Conservation (phyloP, 768 basidiomycete species). For the Termitomyces sp. region DNA sequence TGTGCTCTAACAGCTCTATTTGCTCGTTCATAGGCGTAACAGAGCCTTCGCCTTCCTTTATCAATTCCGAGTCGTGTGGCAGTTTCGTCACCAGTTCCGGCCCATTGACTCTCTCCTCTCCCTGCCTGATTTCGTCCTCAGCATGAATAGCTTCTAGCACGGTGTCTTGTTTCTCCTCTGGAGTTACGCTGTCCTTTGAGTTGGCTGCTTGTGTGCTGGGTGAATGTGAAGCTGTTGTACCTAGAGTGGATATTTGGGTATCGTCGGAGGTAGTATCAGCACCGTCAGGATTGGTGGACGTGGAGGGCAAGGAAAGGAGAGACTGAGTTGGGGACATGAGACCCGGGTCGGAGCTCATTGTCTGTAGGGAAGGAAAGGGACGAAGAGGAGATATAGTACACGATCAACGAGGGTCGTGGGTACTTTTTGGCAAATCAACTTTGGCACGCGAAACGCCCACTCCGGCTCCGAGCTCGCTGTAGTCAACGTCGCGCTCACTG, state of each 20-base stretch:
- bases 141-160: neutral
- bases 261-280: constrained; percentile 18
- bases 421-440: constrained; percentile 26
- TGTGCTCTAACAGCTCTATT: constrained; percentile 43
- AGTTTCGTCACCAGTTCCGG: constrained; percentile 12
- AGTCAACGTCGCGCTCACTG: constrained; percentile 4
- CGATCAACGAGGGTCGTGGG: constrained; percentile 32
- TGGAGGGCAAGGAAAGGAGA: constrained; percentile 23
- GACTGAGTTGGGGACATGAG: constrained; percentile 21
- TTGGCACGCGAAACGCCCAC: constrained; percentile 6
- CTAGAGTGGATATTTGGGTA: constrained; percentile 13
- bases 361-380: constrained; percentile 25
- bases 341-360: constrained; percentile 40
- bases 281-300: constrained; percentile 23
- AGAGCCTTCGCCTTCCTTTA: constrained; percentile 30
- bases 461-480: neutral
- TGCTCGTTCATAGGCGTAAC: constrained; percentile 32
- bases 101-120: constrained; percentile 11
- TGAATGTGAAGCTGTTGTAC: constrained; percentile 9
- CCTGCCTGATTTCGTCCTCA: neutral
- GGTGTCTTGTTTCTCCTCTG: neutral
- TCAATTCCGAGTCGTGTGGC: constrained; percentile 16
- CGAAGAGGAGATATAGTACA: constrained; percentile 19
- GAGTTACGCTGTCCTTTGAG: constrained; percentile 2
- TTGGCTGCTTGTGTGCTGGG: constrained; percentile 8